Conservation (phyloP, 805 yeast species). For the Grigorovia humatica region DNA sequence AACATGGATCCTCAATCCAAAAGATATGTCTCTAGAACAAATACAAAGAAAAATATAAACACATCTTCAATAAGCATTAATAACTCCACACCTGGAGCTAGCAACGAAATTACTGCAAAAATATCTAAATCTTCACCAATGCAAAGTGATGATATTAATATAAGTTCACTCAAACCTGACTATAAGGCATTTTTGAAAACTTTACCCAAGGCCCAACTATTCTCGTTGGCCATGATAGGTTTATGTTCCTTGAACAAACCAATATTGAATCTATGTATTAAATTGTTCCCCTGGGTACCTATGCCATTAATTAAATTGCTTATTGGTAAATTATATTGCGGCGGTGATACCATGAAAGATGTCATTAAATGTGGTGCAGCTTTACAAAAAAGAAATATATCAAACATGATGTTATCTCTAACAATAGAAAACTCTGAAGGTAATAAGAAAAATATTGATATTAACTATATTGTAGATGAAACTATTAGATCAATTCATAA, state of each 20-base stretch:
- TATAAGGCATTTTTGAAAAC: slow-evolving; percentile 32
- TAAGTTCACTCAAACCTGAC: not conserved
- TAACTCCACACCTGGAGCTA: not conserved
- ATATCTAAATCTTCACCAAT: not conserved
- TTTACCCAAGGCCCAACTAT: slow-evolving; percentile 42
- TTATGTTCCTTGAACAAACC: slow-evolving; percentile 56
- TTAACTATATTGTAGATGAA: slow-evolving; percentile 47
- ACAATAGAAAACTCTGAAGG: slow-evolving; percentile 93
- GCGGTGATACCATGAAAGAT: slow-evolving; percentile 70
- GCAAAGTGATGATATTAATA: not conserved
- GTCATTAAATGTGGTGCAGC: slow-evolving; percentile 62
- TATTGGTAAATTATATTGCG: slow-evolving; percentile 79
- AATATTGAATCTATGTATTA: slow-evolving; percentile 49
- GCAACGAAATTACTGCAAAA: not conserved
- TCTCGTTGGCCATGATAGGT: slow-evolving; percentile 61
- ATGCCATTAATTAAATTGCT: slow-evolving; percentile 55
- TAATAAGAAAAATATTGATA: slow-evolving; percentile 42
- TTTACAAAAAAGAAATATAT: slow-evolving; percentile 62
- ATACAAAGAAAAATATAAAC: not conserved
- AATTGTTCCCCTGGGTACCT: slow-evolving; percentile 66
- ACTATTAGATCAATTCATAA: slow-evolving; percentile 58
- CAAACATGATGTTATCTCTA: slow-evolving; percentile 90
- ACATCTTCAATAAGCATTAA: not conserved
- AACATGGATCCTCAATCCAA: not conserved
- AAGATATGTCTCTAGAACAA: slow-evolving; percentile 2